phyloP scores from a whole-genome alignment of 192 early-diverging fungal species.

The Coemansia sp. region DNA sequence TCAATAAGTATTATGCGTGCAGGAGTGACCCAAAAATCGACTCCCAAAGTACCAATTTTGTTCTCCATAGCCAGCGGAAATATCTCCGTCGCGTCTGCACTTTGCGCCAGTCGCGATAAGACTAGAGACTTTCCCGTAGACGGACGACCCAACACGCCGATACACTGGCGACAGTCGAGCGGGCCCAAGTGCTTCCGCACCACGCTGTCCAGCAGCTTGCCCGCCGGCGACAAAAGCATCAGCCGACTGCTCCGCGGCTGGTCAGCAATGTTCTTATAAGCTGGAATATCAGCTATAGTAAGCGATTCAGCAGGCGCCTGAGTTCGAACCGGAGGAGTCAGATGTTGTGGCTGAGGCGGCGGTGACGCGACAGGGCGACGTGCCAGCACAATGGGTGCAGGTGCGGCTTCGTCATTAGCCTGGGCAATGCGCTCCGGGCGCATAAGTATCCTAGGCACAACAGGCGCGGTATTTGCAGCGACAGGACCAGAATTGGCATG shows the following conservation, averaged over 20 bases:
- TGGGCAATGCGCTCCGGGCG: conserved; percentile 22
- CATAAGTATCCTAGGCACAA: conserved; percentile 34
- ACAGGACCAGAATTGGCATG: background rate
- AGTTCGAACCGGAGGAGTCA: background rate
- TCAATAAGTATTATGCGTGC: conserved; percentile 26
- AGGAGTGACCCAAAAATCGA: conserved; percentile 22
- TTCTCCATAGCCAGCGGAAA: conserved; percentile 1
- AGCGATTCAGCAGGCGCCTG: background rate
- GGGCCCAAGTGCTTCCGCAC: conserved; percentile 18
- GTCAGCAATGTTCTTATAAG: background rate
- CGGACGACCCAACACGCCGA: conserved; percentile 31
- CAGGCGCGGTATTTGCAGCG: background rate
- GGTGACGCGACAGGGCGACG: background rate
- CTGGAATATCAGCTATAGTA: background rate
- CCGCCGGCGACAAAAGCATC: conserved; percentile 16
- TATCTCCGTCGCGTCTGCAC: background rate
- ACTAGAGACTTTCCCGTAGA: conserved; percentile 29
- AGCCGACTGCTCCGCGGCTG: conserved; percentile 9
- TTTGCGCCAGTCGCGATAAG: conserved; percentile 12
- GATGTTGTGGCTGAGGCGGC: background rate
- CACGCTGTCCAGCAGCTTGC: conserved; percentile 18
- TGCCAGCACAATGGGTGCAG: background rate
- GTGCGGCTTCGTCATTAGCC: background rate
- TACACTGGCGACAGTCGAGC: conserved; percentile 15
- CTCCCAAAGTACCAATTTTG: background rate